These are phyloP conservation scores for Phoenix dactylifera DNA, from an alignment of 176 grass and related monocot species.

Conservation along the genomic window DNA sequence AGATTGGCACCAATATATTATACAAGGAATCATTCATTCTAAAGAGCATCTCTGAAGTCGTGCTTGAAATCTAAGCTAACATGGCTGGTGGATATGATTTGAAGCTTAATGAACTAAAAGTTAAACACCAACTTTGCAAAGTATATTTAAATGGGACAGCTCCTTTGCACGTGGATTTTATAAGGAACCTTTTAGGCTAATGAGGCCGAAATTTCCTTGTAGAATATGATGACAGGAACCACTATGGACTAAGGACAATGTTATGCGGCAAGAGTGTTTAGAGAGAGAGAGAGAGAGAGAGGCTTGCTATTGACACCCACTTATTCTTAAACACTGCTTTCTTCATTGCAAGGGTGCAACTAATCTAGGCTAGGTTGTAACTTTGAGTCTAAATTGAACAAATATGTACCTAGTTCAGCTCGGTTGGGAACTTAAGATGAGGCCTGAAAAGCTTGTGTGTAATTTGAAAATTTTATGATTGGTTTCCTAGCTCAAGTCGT, in stretches of 20 bases:
- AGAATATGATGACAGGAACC: too few species aligned
- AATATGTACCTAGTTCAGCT: too few species aligned
- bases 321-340: too few species aligned
- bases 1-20: neutral
- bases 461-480: too few species aligned
- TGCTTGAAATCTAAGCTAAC: conserved; percentile 96
- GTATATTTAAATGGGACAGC: conserved; percentile 4
- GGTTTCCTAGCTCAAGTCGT: too few species aligned
- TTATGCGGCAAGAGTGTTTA: neutral
- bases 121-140: conserved; percentile 29
- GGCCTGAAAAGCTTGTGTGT: too few species aligned
- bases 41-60: conserved; percentile 43
- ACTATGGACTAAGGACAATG: too few species aligned
- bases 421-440: too few species aligned
- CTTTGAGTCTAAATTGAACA: too few species aligned
- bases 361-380: too few species aligned
- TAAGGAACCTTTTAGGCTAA: conserved; percentile 3
- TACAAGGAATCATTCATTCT: neutral
- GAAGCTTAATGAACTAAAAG: conserved; percentile 27
- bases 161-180: conserved; percentile 11
- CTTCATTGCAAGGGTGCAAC: too few species aligned
- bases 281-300: neutral
- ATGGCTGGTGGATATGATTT: conserved; percentile 44
- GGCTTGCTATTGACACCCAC: neutral
- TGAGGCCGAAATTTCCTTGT: neutral